Evolutionary conservation across 73 alveolate species (phyloP).

Genomic region (Symbiodinium natans): DNA sequence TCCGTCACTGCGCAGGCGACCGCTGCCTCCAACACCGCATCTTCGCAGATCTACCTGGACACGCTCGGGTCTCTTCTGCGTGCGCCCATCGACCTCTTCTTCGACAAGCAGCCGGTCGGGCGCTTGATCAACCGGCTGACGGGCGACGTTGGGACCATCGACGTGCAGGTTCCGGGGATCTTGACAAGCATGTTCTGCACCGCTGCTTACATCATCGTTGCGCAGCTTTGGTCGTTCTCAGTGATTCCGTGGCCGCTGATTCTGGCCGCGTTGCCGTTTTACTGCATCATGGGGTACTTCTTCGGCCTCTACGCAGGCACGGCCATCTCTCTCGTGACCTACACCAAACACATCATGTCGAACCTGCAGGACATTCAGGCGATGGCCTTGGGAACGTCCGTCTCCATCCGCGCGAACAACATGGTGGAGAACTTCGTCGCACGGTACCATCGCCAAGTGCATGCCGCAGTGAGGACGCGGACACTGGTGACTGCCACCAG

Average conservation of each 20-base stretch:
- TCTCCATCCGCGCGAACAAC: neutral
- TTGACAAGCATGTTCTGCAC: neutral
- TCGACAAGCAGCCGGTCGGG: constrained; percentile 87
- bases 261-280: neutral
- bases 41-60: neutral
- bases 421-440: neutral
- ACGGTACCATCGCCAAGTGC: too few relatives aligned
- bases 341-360: neutral
- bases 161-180: neutral
- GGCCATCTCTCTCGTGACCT: neutral
- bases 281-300: constrained; percentile 5
- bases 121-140: constrained; percentile 67
- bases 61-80: neutral
- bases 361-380: neutral
- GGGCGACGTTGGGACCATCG: neutral
- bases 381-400: neutral
- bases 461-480: too few relatives aligned
- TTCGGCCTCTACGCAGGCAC: neutral
- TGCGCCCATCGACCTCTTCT: constrained; percentile 23
- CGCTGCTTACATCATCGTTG: neutral
- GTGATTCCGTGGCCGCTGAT: neutral
- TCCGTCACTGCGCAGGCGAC: neutral
- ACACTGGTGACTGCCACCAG: too few relatives aligned
- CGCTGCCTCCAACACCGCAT: neutral
- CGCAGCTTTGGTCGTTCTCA: neutral